Evolutionary conservation across 768 basidiomycete species (phyloP), one percentile per base, ranked within the genome.

Genomic region (Tubosaeta sp.): DNA sequence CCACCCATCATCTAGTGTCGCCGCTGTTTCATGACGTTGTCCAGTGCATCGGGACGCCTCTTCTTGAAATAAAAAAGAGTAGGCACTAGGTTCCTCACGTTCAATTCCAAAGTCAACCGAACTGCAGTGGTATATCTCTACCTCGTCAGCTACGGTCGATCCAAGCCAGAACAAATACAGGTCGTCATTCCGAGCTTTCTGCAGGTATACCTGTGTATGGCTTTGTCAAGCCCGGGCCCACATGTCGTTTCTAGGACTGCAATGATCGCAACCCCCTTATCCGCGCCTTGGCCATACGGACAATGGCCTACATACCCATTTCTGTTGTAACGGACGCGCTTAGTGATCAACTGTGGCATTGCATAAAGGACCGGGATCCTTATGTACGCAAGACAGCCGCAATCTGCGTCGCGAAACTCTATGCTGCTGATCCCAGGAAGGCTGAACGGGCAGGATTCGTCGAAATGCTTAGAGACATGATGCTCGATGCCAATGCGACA

Each of bases 1-100:
- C 58, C 56, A 22, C 40, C 56, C 60, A 54, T 48, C 48, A 25
- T 49, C 45, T 58, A 95, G 91, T 96, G 92, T 94, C 93, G 22
- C 81, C 91, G 27, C 76, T 97, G 58, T 96, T 95, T 75, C 84
- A 84, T n/a, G 94, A 99, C 59, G 90, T 99, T 46, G 85, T 96
- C 7, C 90, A 93, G 65, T 96, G 94, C 64, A 78, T 99, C 56
- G 86, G 88, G n/a, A 94, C 93, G 10, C 96, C 95, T 40, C 74
- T 94, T 6, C 78, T 98, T 34, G 96, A 99, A 68, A 96, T 98
- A 69, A 99, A 99, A 81, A 99, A 99, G 79, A 99, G 94, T 94
- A 59, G 66, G 88, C 69, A n/a, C 43, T 41, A 44, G 34, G 18
- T 30, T 27, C 32, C 38, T n/a, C 24, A 39, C 25, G 22, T 21